Evolutionary conservation across 305 asterid species (phyloP).

Genomic region (Fraxinus latifolia): DNA sequence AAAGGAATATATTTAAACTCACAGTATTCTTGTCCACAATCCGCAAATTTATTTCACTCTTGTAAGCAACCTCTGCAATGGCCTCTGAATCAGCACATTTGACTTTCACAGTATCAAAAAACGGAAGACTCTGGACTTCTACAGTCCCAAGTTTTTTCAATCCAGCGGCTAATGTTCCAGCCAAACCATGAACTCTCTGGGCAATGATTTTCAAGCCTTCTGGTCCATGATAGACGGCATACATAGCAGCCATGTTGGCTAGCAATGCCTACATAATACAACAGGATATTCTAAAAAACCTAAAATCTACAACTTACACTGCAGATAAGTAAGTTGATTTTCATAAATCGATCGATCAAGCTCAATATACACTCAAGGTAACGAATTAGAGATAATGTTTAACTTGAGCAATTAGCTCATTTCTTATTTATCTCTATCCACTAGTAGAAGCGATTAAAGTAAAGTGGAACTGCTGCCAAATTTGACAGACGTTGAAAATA

Average conservation of each 20-base stretch:
- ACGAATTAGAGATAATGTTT: neutral
- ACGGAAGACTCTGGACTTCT: conserved; percentile 82
- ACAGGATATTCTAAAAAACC: neutral
- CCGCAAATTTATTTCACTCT: conserved; percentile 69
- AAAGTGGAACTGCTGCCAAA: neutral
- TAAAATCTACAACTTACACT: neutral
- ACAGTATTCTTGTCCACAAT: conserved; percentile 74
- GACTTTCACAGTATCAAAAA: conserved; percentile 92
- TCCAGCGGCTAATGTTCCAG: conserved; percentile 73
- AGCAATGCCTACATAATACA: conserved; percentile 71
- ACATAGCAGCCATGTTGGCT: conserved; percentile 99
- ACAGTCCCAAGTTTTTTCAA: conserved; percentile 80
- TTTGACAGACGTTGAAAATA: neutral
- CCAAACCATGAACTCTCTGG: conserved; percentile 89
- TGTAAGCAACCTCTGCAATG: conserved; percentile 72
- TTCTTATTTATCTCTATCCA: neutral
- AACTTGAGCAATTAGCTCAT: neutral
- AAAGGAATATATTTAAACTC: conserved; percentile 29
- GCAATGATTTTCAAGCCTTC: conserved; percentile 89
- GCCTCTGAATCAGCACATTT: conserved; percentile 61
- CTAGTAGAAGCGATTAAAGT: neutral
- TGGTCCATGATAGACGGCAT: conserved; percentile 70
- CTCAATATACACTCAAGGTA: neutral
- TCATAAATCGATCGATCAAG: neutral
- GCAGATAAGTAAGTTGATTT: neutral